These are phyloP conservation scores for Kentomonas sorsogonicus DNA, from an alignment of 208 protist species.

Conservation along the genomic window DNA sequence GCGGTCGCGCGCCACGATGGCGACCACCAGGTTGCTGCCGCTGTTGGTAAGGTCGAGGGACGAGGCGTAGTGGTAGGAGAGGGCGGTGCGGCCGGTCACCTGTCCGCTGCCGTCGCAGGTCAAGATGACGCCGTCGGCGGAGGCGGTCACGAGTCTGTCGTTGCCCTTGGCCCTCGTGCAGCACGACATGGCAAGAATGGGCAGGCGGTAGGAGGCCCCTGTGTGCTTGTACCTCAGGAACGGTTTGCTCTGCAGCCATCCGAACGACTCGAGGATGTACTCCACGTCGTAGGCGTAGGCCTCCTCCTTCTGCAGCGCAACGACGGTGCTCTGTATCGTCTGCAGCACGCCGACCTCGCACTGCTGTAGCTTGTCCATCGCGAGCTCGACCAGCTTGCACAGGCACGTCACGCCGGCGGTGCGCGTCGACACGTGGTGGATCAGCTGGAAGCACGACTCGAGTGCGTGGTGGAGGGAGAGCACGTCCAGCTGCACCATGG, in stretches of 20 bases:
- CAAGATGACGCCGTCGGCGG: slow-evolving; percentile 72
- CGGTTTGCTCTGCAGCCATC: slow-evolving; percentile 72
- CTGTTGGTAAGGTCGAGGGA: slow-evolving; percentile 76
- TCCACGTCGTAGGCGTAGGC: slow-evolving; percentile 84
- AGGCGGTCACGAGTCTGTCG: slow-evolving; percentile 81
- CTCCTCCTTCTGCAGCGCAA: slow-evolving; percentile 64
- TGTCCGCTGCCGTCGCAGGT: slow-evolving; percentile 71
- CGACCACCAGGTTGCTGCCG: slow-evolving; percentile 69
- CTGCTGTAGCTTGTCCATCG: slow-evolving; percentile 44
- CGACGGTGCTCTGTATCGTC: slow-evolving; percentile 38
- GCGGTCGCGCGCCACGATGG: slow-evolving; percentile 53
- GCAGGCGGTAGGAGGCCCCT: slow-evolving; percentile 40
- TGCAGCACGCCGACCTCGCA: slow-evolving; percentile 55
- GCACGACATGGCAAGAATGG: slow-evolving; percentile 79
- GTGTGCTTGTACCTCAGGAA: slow-evolving; percentile 38
- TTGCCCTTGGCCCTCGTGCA: slow-evolving; percentile 27
- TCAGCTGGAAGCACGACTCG: slow-evolving; percentile 56
- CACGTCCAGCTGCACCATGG: slow-evolving; percentile 59
- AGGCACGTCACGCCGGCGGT: slow-evolving; percentile 80
- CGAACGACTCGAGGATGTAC: slow-evolving; percentile 82
- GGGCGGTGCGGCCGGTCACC: slow-evolving; percentile 63
- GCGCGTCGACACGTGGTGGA: slow-evolving; percentile 60
- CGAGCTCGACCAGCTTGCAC: slow-evolving; percentile 79
- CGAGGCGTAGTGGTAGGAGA: slow-evolving; percentile 80
- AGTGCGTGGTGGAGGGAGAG: slow-evolving; percentile 61